Evolutionary conservation across 306 rosid species (phyloP), one percentile per base, ranked within the genome.

Genomic region (Dryas octopetala): DNA sequence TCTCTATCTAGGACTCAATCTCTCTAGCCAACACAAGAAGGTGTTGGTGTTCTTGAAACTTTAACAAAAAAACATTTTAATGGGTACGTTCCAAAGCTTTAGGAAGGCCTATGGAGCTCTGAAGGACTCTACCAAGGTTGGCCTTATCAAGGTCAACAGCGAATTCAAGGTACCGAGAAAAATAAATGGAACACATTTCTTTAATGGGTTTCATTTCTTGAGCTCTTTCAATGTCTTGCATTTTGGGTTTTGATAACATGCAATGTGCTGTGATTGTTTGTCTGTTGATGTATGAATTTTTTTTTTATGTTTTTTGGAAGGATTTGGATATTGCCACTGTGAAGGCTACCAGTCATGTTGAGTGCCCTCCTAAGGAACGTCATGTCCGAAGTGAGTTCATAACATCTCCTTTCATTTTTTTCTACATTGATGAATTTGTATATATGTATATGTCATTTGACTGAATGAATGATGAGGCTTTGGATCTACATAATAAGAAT

Each of bases 111-210:
- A 90, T 78, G 98, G 98, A 80, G 98, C 96, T 85, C 88, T 95
- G 73, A 95, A 95, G 74, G 98, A 95, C 68, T 83, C 97, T 45
- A 95, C 98, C 84, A 91, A 49, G 85, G 98, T 95, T 81, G 98
- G 98, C 85, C 89, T 95, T n/a, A 97, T 97, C 80, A 95, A 95
- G 84, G 93, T 95, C 86, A 89, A 90, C 26, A 95, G 97, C 83
- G 98, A 95, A 66, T 87, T 82, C 85, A 95, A 91, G 97, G 98
- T 94, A 47, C 40, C 41, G 6, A 44, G 1, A 58, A 23, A 10
- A 17, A 44, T 1, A 26, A 2, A n/a, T 6, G 19, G 64, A 4
- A 44, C 53, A 7, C 6, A 5, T 58, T 41, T 28, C 14, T 23
- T 8, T 43, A 16, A 6, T 16, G 6, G 3, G 12, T 51, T 77